Evolutionary conservation across 768 basidiomycete genomes (phyloP), one percentile per base, ranked within the genome.

Genomic region (Cystobasidium onofrii): DNA sequence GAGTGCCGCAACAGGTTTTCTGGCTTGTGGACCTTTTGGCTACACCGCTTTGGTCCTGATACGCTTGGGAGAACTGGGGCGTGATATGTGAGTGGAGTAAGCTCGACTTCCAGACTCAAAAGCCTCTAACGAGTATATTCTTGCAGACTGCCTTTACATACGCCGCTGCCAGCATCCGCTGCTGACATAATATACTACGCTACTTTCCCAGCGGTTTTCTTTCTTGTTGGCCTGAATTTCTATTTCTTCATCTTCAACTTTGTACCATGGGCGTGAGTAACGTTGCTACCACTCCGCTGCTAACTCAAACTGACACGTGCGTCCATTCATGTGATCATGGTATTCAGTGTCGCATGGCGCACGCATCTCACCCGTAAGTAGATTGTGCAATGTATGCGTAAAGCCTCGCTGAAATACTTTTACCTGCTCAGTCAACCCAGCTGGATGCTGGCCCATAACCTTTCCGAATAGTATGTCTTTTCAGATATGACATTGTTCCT

Each of bases 221-320:
- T 64, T n/a, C 39, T 64, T 3, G 39, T 41, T 25, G 63, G 63
- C 13, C n/a, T 64, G 12, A 27, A 29, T 43, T 29, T 64, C 13
- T 64, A 64, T 34, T 64, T 64, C 27, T 64, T 27, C 27, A 17
- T 64, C 44, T 64, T 64, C 27, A 46, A 41, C 36, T 18, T 64
- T 4, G 23, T 64, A 7, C 63, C 63, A 3, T 64, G 63, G 63
- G 9, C 63, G 63, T 64, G 33, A 64, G 63, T n/a, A n/a, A n/a
- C n/a, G n/a, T 64, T 17, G 6, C 46, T 20, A 50, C 6, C 10
- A 12, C 46, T 50, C 46, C 3, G 46, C 4, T 50, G 3, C 4
- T 50, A 7, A 15, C 18, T 50, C n/a, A 57, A 4, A 25, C 25
- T 20, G 12, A 50, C 4, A 50, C 46, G 6, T 7, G 18, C 46